Base-by-base conservation (phyloP, 1,284 basidiomycete species). In the Austroboletus novae-zelandiae region DNA sequence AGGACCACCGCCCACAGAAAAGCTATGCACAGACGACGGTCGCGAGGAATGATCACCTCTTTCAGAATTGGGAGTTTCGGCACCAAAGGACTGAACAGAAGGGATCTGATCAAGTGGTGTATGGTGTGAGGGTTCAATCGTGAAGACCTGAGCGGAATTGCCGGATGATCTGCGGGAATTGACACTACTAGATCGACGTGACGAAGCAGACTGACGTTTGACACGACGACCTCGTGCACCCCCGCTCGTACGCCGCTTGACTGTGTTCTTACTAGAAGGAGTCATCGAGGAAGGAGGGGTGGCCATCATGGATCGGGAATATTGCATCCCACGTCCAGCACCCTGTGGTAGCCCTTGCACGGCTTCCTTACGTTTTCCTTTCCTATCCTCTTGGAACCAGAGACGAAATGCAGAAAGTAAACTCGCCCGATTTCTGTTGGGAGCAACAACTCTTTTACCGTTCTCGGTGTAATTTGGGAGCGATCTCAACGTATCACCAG, bases 321-420 rank as follows among this genome's bases (percentile, higher is more conserved):
- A 58, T 35, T 62, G 53, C 31, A 62, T 50, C 23, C 56, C 57
- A 35, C 58, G 49, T 37, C 51, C 32, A 48, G 47, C 47, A 52
- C 62, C 61, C 64, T 77, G 58, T 56, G 71, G 48, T 27, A 58
- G 57, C 40, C 49, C 51, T 35, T 60, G 64, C 14, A 55, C 48
- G 32, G 61, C 43, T 39, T 80, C 81, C 64, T 87, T 85, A 47
- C 82, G 74, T 67, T 91, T 91, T 6, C 86, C 84, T 61, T 88
- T 91, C 58, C 76, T 74, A 57, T 91, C 89, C 55, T 90, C 88
- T 51, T 87, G 79, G 68, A 91, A 89, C 89, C 89, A 91, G 52
- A 83, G 74, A 39, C 86, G 75, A 66, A 91, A 88, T 9, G 88
- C 77, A 4, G 83, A 80, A 32, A 91, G 64, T 37, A 91, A 61